Conservation (phyloP, 2,329 filamentous ascomycete species). For the Verticillium nonalfalfae region DNA sequence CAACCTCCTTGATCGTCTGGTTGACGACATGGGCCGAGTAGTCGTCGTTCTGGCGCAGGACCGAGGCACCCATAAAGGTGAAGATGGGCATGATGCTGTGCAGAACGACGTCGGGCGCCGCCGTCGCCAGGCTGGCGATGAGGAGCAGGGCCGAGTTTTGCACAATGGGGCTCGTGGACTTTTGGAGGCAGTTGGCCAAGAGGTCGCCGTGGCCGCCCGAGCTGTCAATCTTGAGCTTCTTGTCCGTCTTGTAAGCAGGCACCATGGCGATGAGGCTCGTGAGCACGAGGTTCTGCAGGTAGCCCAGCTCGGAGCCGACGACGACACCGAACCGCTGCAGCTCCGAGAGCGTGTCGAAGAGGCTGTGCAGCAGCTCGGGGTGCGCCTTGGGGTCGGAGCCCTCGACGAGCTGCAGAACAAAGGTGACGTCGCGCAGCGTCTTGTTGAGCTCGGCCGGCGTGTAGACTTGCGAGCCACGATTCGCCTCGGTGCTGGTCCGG, state of each 20-base stretch:
- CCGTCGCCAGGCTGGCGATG: conserved; percentile 78
- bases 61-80: conserved; percentile 92
- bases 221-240: conserved; percentile 62
- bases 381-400: conserved; percentile 69
- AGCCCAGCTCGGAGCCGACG: conserved; percentile 80
- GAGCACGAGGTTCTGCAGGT: conserved; percentile 80
- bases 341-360: conserved; percentile 83
- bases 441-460: conserved; percentile 60
- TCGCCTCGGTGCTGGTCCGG: conserved; percentile 67
- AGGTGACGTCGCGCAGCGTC: conserved; percentile 70
- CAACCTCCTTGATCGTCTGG: conserved; percentile 88
- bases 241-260: conserved; percentile 61
- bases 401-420: conserved; percentile 85
- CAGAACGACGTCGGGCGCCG: conserved; percentile 83
- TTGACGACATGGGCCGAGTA: conserved; percentile 96
- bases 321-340: conserved; percentile 79
- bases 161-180: conserved; percentile 84
- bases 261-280: conserved; percentile 80
- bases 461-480: conserved; percentile 51
- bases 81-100: conserved; percentile 99
- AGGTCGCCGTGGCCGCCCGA: conserved; percentile 81
- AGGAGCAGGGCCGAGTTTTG: conserved; percentile 87
- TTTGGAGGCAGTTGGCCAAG: conserved; percentile 89
- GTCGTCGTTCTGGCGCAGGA: conserved; percentile 88
- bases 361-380: conserved; percentile 65